Conservation (phyloP, 306 rosid genomes). For the Senna tora region DNA sequence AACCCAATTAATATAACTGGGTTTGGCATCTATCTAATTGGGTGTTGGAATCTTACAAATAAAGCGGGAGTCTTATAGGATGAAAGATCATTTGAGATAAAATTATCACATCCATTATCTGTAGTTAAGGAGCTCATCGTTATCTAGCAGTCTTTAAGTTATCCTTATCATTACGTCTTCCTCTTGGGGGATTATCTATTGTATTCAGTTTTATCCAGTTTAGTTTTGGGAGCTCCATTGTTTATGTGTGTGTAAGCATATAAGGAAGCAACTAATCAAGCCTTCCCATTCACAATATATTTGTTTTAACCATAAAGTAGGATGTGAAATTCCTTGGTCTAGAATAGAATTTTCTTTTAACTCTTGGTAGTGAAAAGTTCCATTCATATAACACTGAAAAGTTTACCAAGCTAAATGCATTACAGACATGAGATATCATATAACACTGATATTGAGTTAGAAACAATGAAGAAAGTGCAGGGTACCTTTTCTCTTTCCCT, state of each 20-base stretch:
- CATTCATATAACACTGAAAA: conserved; percentile 1
- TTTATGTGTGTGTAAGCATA: neutral
- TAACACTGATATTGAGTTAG: neutral
- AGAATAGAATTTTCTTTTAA: neutral
- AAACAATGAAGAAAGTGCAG: conserved; percentile 31
- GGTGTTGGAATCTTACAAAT: no score
- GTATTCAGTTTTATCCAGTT: neutral
- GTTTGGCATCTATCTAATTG: no score
- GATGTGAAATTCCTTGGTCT: neutral
- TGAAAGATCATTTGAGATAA: neutral
- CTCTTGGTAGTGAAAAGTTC: neutral
- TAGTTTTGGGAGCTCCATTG: neutral
- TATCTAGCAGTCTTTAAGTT: neutral
- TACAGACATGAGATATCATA: neutral
- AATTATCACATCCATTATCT: neutral
- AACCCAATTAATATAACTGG: no score
- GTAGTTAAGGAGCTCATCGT: neutral
- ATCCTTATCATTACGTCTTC: neutral
- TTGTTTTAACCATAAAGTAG: neutral
- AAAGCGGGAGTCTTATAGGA: neutral
- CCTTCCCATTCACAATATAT: neutral
- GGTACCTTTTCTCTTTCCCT: conserved; percentile 91
- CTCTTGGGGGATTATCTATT: neutral
- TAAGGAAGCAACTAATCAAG: neutral
- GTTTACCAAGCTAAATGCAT: neutral